Percentiles rank a stretch among this genome's conserved stretches.
Conservation (phyloP, 2,329 filamentous ascomycete species). For the Leptosphaerulina australis region DNA sequence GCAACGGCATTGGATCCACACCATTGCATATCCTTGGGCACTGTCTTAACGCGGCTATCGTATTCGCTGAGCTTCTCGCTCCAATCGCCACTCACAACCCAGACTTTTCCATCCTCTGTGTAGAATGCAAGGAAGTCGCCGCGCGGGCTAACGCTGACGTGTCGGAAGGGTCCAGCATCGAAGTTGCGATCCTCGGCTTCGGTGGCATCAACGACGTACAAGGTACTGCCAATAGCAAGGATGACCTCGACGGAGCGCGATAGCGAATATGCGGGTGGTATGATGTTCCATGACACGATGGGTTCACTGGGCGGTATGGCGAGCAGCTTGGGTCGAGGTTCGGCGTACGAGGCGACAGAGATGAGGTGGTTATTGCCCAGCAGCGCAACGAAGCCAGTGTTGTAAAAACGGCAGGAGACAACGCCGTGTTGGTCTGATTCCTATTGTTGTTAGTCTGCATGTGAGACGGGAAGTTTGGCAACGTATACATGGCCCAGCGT, state of each 20-base stretch:
- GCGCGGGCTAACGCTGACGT: constrained; percentile 89
- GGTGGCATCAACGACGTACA: constrained; percentile 84
- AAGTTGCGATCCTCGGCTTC: constrained; percentile 91
- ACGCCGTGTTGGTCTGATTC: constrained; percentile 86
- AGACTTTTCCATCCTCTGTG: constrained; percentile 79
- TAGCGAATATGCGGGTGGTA: constrained; percentile 85
- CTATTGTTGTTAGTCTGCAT: not conserved
- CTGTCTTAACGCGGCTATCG: constrained; percentile 81
- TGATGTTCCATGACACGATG: constrained; percentile 86
- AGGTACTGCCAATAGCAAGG: constrained; percentile 80
- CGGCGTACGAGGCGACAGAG: constrained; percentile 85
- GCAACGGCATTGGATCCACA: constrained; percentile 94
- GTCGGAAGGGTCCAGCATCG: constrained; percentile 89
- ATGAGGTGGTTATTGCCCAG: constrained; percentile 87
- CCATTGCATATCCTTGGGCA: constrained; percentile 90
- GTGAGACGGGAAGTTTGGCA: not conserved
- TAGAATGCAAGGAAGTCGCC: constrained; percentile 89
- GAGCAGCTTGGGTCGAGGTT: constrained; percentile 84
- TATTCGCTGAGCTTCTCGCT: constrained; percentile 92
- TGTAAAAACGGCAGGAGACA: constrained; percentile 88
- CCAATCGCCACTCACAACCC: constrained; percentile 95
- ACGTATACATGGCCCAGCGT: constrained; percentile 72
- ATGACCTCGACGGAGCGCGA: constrained; percentile 93
- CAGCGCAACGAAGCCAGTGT: constrained; percentile 88
- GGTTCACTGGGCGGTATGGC: constrained; percentile 77